phyloP scores from a whole-genome alignment of 2,329 filamentous ascomycete species.

The Delphinella strobiligena region DNA sequence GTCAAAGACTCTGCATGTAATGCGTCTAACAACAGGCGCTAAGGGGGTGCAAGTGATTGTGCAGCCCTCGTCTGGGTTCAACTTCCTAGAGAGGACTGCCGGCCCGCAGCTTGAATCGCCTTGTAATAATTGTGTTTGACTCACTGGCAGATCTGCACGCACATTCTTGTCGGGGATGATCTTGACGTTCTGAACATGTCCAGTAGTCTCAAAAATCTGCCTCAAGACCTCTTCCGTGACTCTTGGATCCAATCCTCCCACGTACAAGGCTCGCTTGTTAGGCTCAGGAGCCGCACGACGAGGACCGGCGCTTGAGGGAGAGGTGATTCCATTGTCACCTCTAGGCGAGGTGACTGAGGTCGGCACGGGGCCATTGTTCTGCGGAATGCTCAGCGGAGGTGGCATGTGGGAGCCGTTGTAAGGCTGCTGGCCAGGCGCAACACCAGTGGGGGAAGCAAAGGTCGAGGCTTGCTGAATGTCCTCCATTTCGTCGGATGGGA shows the following conservation, averaged over 20 bases:
- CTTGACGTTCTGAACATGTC: constrained; percentile 96
- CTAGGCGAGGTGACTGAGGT: constrained; percentile 84
- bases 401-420: constrained; percentile 70
- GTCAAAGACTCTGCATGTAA: no score
- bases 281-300: constrained; percentile 91
- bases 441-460: constrained; percentile 56
- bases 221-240: constrained; percentile 93
- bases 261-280: constrained; percentile 94
- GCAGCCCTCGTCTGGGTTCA: background rate
- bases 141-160: constrained; percentile 31
- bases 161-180: constrained; percentile 99
- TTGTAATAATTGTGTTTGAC: background rate
- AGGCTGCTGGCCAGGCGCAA: constrained; percentile 52
- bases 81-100: no score
- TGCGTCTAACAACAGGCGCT: no score
- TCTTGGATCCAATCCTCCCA: constrained; percentile 85
- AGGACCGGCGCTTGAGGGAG: constrained; percentile 71
- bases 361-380: constrained; percentile 91
- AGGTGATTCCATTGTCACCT: constrained; percentile 62
- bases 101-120: background rate
- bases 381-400: constrained; percentile 73
- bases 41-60: background rate
- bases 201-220: constrained; percentile 97
- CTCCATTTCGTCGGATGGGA: constrained; percentile 2
- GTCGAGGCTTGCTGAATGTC: no score